Base-by-base conservation (phyloP, 495 filamentous ascomycete species). In the Talaromyces thailandensis region DNA sequence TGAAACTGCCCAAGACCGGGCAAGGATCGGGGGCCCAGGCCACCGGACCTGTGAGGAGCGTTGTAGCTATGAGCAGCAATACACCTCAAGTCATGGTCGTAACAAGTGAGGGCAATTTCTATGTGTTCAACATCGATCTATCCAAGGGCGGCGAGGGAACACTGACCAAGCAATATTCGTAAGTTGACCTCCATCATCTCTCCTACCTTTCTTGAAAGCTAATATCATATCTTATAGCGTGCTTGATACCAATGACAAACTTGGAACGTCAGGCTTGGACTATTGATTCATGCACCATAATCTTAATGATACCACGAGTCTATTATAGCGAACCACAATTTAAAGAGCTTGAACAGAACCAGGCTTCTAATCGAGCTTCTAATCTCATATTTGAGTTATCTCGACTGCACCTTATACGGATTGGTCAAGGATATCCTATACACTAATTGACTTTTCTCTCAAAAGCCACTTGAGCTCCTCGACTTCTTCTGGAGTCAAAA, bases 71-170 rank as follows among this genome's bases (percentile, higher is more conserved):
- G 86, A 96, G 91, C 67, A 93, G 84, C 67, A 93, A 85, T 67
- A 90, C 88, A 12, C 94, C 95, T 0, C 92, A 97, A 67, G 89
- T 98, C 28, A 97, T 98, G 93, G 91, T 98, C 1, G 95, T 96
- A 12, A 98, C 94, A 2, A 96, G 88, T 65, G 95, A 98, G 70
- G 94, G 94, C 14, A 86, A 86, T 24, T 98, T 96, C 68, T 97
- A 93, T 66, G 90, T 98, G 16, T 98, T 90, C 71, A 93, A 88
- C 63, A 91, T 98, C 45, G 93, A 98, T 70, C 82, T 98, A 80
- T 92, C 96, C 56, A 91, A 88, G 64, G 94, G 94, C 32, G 94
- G 94, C n/a, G 94, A 98, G 75, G 94, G 95, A 2, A 88, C 86
- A 26, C 72, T 98, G 64, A 85, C 90, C 35, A 95, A 95, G 70